Percentiles rank a stretch among this genome's conserved stretches.
Evolutionary conservation across 2,329 filamentous ascomycete genomes (phyloP).

Genomic region (Penicillium verrucosum): DNA sequence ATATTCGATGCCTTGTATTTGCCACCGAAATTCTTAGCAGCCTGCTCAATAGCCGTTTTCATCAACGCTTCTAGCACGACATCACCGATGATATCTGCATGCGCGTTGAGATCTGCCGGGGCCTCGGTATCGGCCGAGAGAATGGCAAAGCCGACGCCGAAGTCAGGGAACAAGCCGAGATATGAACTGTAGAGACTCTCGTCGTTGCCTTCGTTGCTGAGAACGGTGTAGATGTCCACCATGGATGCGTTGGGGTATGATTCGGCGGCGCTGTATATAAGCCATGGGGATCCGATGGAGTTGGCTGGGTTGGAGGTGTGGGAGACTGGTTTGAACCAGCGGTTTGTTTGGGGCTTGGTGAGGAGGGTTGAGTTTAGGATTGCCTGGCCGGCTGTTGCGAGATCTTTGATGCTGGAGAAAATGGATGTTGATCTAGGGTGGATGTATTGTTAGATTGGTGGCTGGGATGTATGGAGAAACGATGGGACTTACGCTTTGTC

Average conservation of each 20-base stretch:
- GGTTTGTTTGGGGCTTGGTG: conserved; percentile 31
- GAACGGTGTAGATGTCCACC: neutral
- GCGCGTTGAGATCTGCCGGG: neutral
- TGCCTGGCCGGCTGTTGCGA: conserved; percentile 17
- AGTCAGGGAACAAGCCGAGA: neutral
- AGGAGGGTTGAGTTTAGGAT: conserved; percentile 38
- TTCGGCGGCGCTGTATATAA: neutral
- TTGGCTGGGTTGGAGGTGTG: conserved; percentile 17
- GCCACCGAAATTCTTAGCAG: neutral
- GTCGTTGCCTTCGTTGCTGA: neutral
- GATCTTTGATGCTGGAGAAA: neutral
- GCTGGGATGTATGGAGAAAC: neutral
- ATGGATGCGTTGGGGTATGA: neutral
- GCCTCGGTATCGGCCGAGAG: neutral
- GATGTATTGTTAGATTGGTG: neutral
- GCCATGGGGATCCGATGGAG: neutral
- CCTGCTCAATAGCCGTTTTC: neutral
- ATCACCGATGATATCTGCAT: neutral
- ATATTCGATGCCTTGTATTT: neutral
- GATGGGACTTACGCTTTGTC: neutral
- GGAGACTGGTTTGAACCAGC: conserved; percentile 43
- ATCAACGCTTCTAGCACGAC: neutral
- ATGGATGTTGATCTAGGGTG: neutral
- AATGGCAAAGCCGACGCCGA: neutral
- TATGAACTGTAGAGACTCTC: neutral